phyloP scores from a whole-genome alignment of 805 yeast species.

The Spathaspora girioi region DNA sequence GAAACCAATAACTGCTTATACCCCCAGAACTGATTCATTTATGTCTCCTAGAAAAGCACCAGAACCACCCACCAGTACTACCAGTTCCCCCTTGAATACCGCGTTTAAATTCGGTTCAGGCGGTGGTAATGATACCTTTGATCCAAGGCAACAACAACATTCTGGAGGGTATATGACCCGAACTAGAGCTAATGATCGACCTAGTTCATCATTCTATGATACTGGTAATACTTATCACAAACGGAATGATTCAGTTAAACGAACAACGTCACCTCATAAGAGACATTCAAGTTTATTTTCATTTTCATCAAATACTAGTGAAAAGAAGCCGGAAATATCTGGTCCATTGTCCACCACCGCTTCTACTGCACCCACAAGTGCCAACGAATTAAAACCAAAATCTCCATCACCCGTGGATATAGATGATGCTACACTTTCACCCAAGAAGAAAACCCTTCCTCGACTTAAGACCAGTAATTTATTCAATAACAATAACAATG shows the following conservation, averaged over 20 bases:
- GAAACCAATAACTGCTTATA: neutral
- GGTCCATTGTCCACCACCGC: neutral
- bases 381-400: neutral
- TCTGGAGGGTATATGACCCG: conserved; percentile 17
- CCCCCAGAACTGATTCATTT: conserved; percentile 16
- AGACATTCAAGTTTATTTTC: conserved; percentile 61
- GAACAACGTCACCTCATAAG: conserved; percentile 34
- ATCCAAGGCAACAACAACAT: neutral
- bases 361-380: neutral
- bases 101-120: conserved; percentile 31
- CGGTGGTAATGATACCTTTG: conserved; percentile 4
- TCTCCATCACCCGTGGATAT: conserved; percentile 19
- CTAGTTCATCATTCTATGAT: conserved; percentile 48
- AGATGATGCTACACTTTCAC: conserved; percentile 31
- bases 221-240: neutral
- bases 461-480: conserved; percentile 8
- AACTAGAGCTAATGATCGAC: conserved; percentile 32
- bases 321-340: neutral
- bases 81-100: conserved; percentile 17
- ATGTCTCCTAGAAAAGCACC: conserved; percentile 70
- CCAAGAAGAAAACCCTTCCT: conserved; percentile 24
- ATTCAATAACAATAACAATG: neutral
- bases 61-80: conserved; percentile 51
- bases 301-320: conserved; percentile 34
- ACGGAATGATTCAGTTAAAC: conserved; percentile 10